A percentile compares a stretch with the other conserved stretches of the same genome.
phyloP scores from a whole-genome alignment of 1,139 yeast genomes.

The Tardiomyces depauwii region DNA sequence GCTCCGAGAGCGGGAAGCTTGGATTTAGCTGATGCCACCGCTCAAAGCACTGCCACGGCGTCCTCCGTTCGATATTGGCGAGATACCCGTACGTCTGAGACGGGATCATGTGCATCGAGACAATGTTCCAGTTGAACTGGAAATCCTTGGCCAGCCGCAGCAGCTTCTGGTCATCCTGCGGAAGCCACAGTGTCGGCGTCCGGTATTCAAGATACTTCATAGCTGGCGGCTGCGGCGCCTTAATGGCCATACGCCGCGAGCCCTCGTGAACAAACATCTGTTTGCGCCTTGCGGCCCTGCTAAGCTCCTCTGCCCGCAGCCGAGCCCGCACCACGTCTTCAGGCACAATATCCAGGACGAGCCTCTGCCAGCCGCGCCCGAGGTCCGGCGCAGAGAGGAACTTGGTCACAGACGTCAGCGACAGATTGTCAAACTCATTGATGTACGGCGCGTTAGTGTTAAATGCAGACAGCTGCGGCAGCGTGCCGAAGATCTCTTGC shows the following conservation, averaged over 20 bases:
- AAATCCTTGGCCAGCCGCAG: conserved; percentile 77
- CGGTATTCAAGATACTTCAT: conserved; percentile 66
- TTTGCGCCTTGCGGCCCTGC: background rate
- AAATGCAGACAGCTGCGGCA: conserved; percentile 16
- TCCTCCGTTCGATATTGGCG: conserved; percentile 85
- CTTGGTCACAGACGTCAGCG: conserved; percentile 20
- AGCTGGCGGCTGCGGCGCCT: conserved; percentile 78
- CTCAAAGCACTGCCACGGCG: conserved; percentile 98
- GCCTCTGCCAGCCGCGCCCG: conserved; percentile 22
- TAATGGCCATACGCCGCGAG: background rate
- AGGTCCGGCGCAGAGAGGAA: conserved; percentile 21
- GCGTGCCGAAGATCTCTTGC: conserved; percentile 16
- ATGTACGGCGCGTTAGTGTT: conserved; percentile 17
- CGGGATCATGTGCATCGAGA: conserved; percentile 67
- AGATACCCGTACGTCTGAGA: conserved; percentile 57
- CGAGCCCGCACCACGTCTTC: background rate
- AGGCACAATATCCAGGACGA: conserved; percentile 17
- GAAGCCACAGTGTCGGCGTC: conserved; percentile 92
- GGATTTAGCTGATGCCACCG: conserved; percentile 89
- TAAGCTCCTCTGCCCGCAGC: background rate
- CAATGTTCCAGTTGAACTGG: conserved; percentile 87
- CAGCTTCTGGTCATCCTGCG: conserved; percentile 78
- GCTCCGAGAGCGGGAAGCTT: conserved; percentile 69
- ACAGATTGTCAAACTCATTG: conserved; percentile 21
- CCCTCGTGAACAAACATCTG: background rate